Conservation (phyloP, 2,329 filamentous ascomycete genomes). For the Nigrospora oryzae region DNA sequence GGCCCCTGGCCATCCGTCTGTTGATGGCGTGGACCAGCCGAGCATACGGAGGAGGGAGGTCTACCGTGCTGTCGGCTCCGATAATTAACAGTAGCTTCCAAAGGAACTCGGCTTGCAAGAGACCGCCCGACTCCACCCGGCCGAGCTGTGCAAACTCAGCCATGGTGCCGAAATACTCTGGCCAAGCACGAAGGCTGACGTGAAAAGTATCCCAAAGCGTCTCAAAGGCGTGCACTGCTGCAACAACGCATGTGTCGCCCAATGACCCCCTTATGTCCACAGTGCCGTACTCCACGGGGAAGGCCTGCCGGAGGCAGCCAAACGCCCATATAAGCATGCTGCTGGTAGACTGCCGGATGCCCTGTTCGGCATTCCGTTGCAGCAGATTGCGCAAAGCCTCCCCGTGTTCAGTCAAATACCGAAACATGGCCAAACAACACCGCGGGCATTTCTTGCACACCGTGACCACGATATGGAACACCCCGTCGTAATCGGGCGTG, state of each 20-base stretch:
- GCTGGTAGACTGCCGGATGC: constrained; percentile 45
- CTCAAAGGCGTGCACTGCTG: constrained; percentile 38
- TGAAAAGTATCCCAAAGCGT: constrained; percentile 57
- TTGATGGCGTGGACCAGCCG: constrained; percentile 44
- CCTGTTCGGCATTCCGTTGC: constrained; percentile 47
- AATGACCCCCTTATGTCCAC: constrained; percentile 11
- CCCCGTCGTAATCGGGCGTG: constrained; percentile 49
- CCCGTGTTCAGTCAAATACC: constrained; percentile 49
- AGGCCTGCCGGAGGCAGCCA: constrained; percentile 37
- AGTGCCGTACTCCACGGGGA: constrained; percentile 38
- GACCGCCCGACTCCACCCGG: constrained; percentile 42
- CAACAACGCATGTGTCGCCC: constrained; percentile 15
- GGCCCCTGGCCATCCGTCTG: constrained; percentile 39
- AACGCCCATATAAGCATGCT: constrained; percentile 45
- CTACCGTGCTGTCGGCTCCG: constrained; percentile 44
- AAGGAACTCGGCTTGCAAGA: constrained; percentile 56
- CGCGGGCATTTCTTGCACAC: constrained; percentile 40
- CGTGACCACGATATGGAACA: constrained; percentile 38
- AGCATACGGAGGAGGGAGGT: constrained; percentile 45
- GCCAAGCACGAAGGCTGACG: constrained; percentile 57
- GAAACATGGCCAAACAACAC: constrained; percentile 51
- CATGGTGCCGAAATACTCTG: constrained; percentile 67
- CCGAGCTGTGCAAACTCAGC: constrained; percentile 58
- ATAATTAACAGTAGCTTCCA: constrained; percentile 50
- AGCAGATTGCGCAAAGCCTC: constrained; percentile 57